A percentile compares a stretch with the other conserved stretches of the same genome.
Evolutionary conservation across 1,284 basidiomycete species (phyloP).

Genomic region (Ustilago bromivora): DNA sequence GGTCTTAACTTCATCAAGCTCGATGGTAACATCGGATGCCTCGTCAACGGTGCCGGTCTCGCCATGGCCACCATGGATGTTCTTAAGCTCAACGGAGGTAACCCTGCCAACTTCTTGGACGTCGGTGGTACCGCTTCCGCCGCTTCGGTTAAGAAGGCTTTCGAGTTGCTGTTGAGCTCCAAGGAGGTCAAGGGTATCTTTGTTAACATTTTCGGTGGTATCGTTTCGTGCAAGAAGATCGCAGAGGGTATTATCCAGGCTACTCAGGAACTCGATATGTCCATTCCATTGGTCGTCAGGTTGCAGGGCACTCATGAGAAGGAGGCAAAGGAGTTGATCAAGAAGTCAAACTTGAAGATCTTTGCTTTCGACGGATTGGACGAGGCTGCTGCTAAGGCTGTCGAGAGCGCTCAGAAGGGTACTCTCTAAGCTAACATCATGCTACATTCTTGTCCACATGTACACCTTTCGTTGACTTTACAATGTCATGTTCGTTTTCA

Average conservation of each 20-base stretch:
- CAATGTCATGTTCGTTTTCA: neutral
- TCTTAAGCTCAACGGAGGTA: constrained; percentile 77
- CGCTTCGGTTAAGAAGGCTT: constrained; percentile 98
- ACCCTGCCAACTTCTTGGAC: constrained; percentile 98
- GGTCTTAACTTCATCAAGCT: constrained; percentile 99
- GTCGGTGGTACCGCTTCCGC: constrained; percentile 98
- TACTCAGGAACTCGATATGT: constrained; percentile 87
- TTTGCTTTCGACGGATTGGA: constrained; percentile 52
- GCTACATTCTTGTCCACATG: neutral
- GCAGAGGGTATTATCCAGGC: constrained; percentile 92
- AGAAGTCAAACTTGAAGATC: constrained; percentile 83
- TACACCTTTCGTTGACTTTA: neutral
- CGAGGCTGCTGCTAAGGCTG: constrained; percentile 53
- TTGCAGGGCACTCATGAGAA: constrained; percentile 96
- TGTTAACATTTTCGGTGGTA: constrained; percentile 84
- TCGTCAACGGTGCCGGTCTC: constrained; percentile 98
- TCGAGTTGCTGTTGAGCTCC: constrained; percentile 91
- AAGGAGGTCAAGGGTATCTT: constrained; percentile 97
- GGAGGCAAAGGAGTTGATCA: constrained; percentile 86
- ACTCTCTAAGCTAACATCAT: constrained; percentile 5
- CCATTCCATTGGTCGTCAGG: constrained; percentile 89
- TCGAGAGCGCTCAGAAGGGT: constrained; percentile 52
- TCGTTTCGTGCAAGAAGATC: constrained; percentile 92
- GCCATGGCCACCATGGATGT: constrained; percentile 99
- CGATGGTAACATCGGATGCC: constrained; percentile 95